Evolutionary conservation across 2,329 filamentous ascomycete species (phyloP).

Genomic region (Fusarium chaquense): DNA sequence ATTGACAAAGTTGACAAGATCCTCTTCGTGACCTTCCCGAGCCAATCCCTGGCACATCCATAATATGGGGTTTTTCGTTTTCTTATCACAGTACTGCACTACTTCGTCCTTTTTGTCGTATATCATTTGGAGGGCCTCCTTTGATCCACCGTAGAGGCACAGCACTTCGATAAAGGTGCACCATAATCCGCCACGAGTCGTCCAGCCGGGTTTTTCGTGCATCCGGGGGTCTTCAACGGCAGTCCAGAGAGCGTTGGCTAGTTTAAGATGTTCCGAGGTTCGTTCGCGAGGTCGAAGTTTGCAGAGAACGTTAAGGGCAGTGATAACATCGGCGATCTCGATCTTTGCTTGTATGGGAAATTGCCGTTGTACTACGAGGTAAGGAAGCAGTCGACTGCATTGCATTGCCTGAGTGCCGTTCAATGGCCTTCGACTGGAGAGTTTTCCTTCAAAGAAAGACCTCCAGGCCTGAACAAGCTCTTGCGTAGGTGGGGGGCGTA

Average conservation of each 20-base stretch:
- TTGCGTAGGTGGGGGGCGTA: slow-evolving; percentile 72
- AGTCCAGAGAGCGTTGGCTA: slow-evolving; percentile 60
- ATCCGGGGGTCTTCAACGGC: slow-evolving; percentile 39
- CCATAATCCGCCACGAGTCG: slow-evolving; percentile 47
- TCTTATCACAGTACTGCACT: slow-evolving; percentile 36
- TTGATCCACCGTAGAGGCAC: slow-evolving; percentile 65
- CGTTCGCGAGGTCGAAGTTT: slow-evolving; percentile 58
- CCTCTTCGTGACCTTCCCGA: slow-evolving; percentile 66
- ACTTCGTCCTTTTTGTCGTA: slow-evolving; percentile 49
- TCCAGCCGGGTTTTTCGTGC: slow-evolving; percentile 29
- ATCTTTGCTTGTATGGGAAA: slow-evolving; percentile 49
- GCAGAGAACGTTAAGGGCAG: slow-evolving; percentile 60
- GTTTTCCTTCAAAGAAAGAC: slow-evolving; percentile 71
- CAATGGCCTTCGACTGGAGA: slow-evolving; percentile 61
- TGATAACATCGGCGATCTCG: slow-evolving; percentile 49
- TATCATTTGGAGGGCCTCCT: slow-evolving; percentile 64
- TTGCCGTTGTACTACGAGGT: slow-evolving; percentile 60
- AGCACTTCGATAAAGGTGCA: slow-evolving; percentile 56
- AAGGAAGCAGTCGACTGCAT: slow-evolving; percentile 67
- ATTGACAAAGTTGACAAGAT: slow-evolving; percentile 67
- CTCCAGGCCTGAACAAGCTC: slow-evolving; percentile 75
- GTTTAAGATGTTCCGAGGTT: slow-evolving; percentile 59
- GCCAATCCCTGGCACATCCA: slow-evolving; percentile 67
- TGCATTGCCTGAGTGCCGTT: slow-evolving; percentile 75
- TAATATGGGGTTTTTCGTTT: slow-evolving; percentile 45